These are phyloP conservation scores for Aspergillus unguis DNA, from an alignment of 2,329 filamentous ascomycete genomes.

Conservation along the genomic window DNA sequence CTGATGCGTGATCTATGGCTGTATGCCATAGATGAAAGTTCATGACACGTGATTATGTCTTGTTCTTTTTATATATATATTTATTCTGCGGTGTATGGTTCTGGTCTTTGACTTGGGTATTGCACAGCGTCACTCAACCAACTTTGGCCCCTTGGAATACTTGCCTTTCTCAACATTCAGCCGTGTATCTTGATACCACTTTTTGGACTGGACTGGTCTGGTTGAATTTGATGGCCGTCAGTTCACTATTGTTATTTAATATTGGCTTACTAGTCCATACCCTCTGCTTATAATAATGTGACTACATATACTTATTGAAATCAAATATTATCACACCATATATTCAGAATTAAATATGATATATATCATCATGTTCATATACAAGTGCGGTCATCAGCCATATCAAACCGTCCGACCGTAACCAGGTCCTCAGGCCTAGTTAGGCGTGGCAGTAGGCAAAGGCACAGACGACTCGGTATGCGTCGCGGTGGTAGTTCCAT, in stretches of 20 bases:
- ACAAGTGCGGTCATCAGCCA: background rate
- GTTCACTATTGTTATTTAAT: conserved; percentile 2
- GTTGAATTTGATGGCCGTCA: background rate
- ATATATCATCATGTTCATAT: background rate
- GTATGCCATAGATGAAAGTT: conserved; percentile 2
- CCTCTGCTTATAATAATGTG: background rate
- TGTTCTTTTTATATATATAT: background rate
- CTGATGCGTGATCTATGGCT: background rate
- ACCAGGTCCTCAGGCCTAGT: background rate
- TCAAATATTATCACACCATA: background rate
- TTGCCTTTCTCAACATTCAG: background rate
- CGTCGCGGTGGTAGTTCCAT: conserved; percentile 41
- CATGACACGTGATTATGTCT: conserved; percentile 4
- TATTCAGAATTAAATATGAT: background rate
- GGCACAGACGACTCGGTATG: conserved; percentile 45
- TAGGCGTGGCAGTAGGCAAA: conserved; percentile 25
- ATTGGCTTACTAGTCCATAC: background rate
- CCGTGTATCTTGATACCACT: conserved; percentile 3
- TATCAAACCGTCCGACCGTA: too few species aligned
- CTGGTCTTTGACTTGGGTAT: background rate
- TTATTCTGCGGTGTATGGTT: background rate
- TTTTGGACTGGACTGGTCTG: background rate
- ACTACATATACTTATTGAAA: background rate
- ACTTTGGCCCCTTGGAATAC: background rate
- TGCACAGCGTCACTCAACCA: conserved; percentile 3